These are phyloP conservation scores for Iris macrosiphon DNA, from an alignment of 106 monocot genomes.

Conservation along the genomic window DNA sequence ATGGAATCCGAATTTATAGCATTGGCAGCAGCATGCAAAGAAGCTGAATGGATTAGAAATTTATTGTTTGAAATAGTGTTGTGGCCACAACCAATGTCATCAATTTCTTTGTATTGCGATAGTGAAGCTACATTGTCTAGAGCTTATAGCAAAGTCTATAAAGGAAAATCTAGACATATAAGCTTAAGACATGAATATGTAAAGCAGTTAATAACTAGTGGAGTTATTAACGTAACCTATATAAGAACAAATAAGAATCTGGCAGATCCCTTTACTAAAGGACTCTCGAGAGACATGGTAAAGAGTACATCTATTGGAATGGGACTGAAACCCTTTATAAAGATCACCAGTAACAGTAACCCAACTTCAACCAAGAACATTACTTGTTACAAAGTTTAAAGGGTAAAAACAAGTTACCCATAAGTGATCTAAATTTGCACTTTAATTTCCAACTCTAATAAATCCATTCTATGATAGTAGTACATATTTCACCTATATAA, in stretches of 20 bases:
- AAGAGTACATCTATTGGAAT: neutral
- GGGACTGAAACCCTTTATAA: neutral
- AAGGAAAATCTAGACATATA: too few relatives aligned
- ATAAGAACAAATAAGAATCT: neutral
- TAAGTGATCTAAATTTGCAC: too few relatives aligned
- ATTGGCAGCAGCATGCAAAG: too few relatives aligned
- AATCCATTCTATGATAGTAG: neutral
- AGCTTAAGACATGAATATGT: conserved; percentile 2
- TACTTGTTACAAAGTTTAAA: neutral
- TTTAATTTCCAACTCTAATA: too few relatives aligned
- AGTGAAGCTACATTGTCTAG: conserved; percentile 3
- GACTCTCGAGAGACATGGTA: neutral
- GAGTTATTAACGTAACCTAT: neutral
- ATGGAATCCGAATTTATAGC: too few relatives aligned
- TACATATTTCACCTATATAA: neutral
- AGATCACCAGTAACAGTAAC: neutral
- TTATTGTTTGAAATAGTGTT: too few relatives aligned
- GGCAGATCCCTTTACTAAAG: neutral
- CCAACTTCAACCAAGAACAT: too few relatives aligned
- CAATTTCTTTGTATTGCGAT: conserved; percentile 9
- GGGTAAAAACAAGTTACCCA: too few relatives aligned
- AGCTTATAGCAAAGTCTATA: conserved; percentile 2
- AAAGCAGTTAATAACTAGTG: neutral
- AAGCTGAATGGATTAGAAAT: too few relatives aligned
- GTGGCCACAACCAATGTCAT: too few relatives aligned